Base-by-base conservation (phyloP, 331 rosid species). In the Cydonia oblonga region DNA sequence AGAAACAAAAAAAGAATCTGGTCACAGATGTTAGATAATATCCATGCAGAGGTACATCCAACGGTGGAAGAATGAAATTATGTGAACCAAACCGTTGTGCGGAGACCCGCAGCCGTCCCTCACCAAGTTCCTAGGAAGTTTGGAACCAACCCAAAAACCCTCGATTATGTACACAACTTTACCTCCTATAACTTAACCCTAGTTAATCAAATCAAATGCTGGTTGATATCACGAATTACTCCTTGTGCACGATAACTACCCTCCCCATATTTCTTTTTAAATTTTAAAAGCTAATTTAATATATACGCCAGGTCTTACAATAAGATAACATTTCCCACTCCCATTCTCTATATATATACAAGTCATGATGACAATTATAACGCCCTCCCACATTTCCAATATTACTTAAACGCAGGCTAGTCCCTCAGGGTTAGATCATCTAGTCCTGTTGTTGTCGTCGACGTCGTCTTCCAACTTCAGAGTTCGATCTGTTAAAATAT, bases 101-200 rank as follows among this genome's bases (percentile, higher is more conserved):
- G 87, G 86, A 63, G 84, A 84, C 81, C 38, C 81, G 78, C 78
- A 83, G 83, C 88, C 72, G 86, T 74, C 40, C 35, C 29, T 13
- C 82, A 68, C 83, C 87, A 66, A 66, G 68, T 68, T 78, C 81
- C 65, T n/a, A n/a, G n/a, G n/a, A n/a, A n/a, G n/a, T n/a, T 82
- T 78, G 82, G 75, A 83, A 74, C 25, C 42, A 33, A 5, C 18
- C 69, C 51, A 2, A 30, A 32, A 61, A 61, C 42, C 4, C n/a
- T 59, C 30, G 32, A 6, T 23, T 12, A 5, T 14, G 65, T 9
- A 14, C 64, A 32, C 33, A 57, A 60, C 69, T 61, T 30, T 57
- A 75, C 44, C n/a, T 46, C 49, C 10, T 26, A 25, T 19, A 77
- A 59, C 78, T 75, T 63, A 79, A 84, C 83, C 83, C 22, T 65